Evolutionary conservation across 192 early-diverging fungal genomes (phyloP), one percentile per base, ranked within the genome.

Genomic region (Backusella macrospora): DNA sequence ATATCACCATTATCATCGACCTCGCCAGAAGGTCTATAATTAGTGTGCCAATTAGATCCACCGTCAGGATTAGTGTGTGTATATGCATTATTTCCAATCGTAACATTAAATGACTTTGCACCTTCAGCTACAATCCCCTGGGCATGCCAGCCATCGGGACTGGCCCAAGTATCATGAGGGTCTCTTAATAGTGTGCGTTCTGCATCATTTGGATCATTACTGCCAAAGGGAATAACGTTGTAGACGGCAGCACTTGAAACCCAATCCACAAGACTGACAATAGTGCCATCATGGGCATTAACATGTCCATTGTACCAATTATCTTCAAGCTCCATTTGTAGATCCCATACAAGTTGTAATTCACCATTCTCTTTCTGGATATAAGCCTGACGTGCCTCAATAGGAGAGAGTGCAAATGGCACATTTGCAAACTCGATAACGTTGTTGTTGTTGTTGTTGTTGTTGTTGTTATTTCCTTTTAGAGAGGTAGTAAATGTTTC

Each of bases 31-130:
- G 96, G 96, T 9, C 95, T 90, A 70, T 90, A 82, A 78, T 95
- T 94, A 81, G 82, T 80, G 59, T 87, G 69, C 95, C 93, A 96
- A 14, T 86, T 78, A 40, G 84, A 80, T 26, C 88, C 87, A 26
- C 95, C 94, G 62, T 86, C 82, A 3, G 90, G 86, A 75, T 96
- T 96, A 71, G 90, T 90, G 62, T 96, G 95, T 18, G 95, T 93
- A 81, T 88, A 95, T 45, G 93, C 96, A 80, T 98, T 98, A 86
- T 96, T 98, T 14, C 96, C 96, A 34, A 88, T 78, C 10, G 95
- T 98, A 15, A 80, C 85, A 47, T 89, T 92, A 73, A 84, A 89
- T 2, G 62, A 80, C 42, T 81, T 80, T 76, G 48, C 37, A 16
- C 67, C 72, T 38, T 49, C 68, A 29, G 44, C 38, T 52, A 44